phyloP scores from a whole-genome alignment of 441 rosid species.

The Isatis lusitanica region DNA sequence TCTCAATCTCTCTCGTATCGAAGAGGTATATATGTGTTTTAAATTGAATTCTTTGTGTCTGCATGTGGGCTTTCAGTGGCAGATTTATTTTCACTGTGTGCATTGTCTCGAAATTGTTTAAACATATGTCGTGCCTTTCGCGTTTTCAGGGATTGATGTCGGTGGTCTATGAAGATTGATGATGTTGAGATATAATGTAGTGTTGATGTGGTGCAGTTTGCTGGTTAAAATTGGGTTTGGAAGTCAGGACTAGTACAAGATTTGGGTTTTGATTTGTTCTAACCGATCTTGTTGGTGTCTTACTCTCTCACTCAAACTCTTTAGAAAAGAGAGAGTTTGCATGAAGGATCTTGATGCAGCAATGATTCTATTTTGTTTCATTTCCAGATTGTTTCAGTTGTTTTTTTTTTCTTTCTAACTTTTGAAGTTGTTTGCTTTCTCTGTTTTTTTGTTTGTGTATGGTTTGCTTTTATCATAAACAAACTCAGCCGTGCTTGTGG shows the following conservation, averaged over 20 bases:
- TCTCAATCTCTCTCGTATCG: constrained; percentile 82
- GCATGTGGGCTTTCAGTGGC: constrained; percentile 2
- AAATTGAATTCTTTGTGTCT: neutral
- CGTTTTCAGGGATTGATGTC: neutral
- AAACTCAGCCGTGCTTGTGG: too few species aligned
- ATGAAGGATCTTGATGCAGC: too few species aligned
- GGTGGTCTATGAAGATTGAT: constrained; percentile 7
- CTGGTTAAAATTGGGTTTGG: neutral
- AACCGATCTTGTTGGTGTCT: constrained; percentile 1
- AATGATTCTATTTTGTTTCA: too few species aligned
- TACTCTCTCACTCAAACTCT: neutral
- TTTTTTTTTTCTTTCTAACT: too few species aligned
- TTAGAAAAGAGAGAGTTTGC: neutral
- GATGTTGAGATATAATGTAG: neutral
- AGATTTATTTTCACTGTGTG: neutral
- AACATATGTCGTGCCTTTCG: constrained; percentile 10
- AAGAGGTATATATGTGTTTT: constrained; percentile 52
- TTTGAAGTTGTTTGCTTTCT: too few species aligned
- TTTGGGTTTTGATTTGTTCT: neutral
- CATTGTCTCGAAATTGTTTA: neutral
- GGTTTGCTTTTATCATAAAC: too few species aligned
- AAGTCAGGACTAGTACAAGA: neutral
- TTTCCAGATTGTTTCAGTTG: too few species aligned
- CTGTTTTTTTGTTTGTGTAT: too few species aligned
- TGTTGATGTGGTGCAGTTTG: constrained; percentile 20